phyloP scores from a whole-genome alignment of 2,329 filamentous ascomycete species.

The Calonectria hongkongensis region DNA sequence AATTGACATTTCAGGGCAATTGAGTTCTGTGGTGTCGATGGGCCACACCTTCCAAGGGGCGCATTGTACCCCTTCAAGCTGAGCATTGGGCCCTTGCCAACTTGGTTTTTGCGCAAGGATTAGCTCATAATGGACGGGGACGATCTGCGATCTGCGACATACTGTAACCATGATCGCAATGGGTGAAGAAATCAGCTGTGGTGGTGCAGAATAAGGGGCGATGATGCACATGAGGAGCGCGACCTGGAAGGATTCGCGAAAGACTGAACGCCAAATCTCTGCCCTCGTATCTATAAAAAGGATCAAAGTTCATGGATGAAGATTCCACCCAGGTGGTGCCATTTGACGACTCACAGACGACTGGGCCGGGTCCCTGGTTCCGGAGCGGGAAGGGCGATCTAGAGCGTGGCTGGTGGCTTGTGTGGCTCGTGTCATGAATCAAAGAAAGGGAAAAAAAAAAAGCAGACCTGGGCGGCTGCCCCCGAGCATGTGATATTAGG shows the following conservation, averaged over 20 bases:
- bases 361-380: slow-evolving; percentile 29
- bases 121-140: slow-evolving; percentile 16
- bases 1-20: too few relatives aligned
- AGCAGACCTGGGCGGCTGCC: background rate
- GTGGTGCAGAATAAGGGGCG: too few relatives aligned
- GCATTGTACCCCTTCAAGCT: slow-evolving; percentile 23
- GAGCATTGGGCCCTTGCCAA: background rate
- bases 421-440: slow-evolving; percentile 22
- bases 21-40: too few relatives aligned
- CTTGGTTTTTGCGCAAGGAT: slow-evolving; percentile 13
- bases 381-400: slow-evolving; percentile 35
- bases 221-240: background rate
- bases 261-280: background rate
- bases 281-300: slow-evolving; percentile 25
- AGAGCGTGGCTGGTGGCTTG: slow-evolving; percentile 13
- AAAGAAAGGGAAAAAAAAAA: background rate
- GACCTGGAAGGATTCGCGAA: background rate
- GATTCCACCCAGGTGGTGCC: slow-evolving; percentile 15
- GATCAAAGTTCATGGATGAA: background rate
- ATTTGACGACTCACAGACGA: slow-evolving; percentile 28
- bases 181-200: background rate
- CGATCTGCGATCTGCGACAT: slow-evolving; percentile 18
- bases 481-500: slow-evolving; percentile 18
- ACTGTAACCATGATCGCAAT: slow-evolving; percentile 14
- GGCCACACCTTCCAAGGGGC: too few relatives aligned